Evolutionary conservation across 352 stramenopile genomes (phyloP).

Genomic region (Aphanomyces astaci): DNA sequence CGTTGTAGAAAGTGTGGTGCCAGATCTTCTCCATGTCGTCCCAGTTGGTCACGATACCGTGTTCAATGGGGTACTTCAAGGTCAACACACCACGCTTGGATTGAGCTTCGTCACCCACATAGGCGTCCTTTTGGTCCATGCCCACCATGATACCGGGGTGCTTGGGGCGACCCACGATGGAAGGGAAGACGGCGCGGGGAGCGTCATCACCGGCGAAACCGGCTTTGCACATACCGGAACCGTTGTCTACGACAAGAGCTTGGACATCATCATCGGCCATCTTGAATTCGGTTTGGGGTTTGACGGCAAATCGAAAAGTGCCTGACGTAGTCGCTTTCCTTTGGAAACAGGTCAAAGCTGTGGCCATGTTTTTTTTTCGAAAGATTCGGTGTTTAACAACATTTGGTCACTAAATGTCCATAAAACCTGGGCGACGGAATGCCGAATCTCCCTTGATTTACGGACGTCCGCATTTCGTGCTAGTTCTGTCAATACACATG

Average conservation of each 20-base stretch:
- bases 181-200: constrained; percentile 94
- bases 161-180: constrained; percentile 93
- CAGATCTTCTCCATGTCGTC: constrained; percentile 99
- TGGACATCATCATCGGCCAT: constrained; percentile 66
- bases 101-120: constrained; percentile 90
- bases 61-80: constrained; percentile 97
- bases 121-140: constrained; percentile 94
- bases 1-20: constrained; percentile 99
- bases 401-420: neutral
- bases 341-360: neutral
- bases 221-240: constrained; percentile 98
- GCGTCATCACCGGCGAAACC: constrained; percentile 97
- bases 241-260: constrained; percentile 92
- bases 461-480: neutral
- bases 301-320: constrained; percentile 22
- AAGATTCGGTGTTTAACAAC: neutral
- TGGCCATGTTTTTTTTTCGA: neutral
- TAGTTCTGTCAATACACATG: neutral
- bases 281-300: constrained; percentile 18
- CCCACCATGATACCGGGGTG: constrained; percentile 96
- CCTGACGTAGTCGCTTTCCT: neutral
- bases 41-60: constrained; percentile 99
- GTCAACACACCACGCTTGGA: constrained; percentile 90
- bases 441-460: too few relatives aligned
- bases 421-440: too few relatives aligned